Conservation (phyloP, 768 basidiomycete species). For the Russula lepida region DNA sequence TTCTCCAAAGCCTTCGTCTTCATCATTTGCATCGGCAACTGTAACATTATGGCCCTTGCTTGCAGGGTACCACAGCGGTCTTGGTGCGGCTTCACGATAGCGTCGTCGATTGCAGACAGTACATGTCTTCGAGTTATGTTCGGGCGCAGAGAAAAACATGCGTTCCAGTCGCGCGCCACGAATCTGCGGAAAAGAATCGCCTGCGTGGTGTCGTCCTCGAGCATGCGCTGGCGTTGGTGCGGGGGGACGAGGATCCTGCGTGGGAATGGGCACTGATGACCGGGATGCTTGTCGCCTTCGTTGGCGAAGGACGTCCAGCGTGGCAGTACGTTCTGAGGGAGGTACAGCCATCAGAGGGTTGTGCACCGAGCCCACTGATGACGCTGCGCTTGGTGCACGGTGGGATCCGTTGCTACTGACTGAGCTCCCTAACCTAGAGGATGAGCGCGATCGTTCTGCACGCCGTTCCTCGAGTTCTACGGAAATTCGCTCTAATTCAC, state of each 20-base stretch:
- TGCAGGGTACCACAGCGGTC: slow-evolving; percentile 25
- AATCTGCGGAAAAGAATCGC: slow-evolving; percentile 69
- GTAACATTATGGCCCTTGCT: slow-evolving; percentile 17
- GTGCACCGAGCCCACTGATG: slow-evolving; percentile 8
- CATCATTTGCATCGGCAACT: slow-evolving; percentile 10
- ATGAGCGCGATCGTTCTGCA: slow-evolving; percentile 35
- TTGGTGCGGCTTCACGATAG: slow-evolving; percentile 10
- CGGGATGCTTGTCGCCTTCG: not conserved
- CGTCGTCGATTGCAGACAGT: slow-evolving; percentile 52
- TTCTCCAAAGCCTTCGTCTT: slow-evolving; percentile 22
- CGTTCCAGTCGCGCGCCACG: slow-evolving; percentile 69
- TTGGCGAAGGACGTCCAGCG: not conserved
- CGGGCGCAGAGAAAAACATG: slow-evolving; percentile 73
- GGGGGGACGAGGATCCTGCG: slow-evolving; percentile 2
- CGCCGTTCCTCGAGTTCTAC: slow-evolving; percentile 61
- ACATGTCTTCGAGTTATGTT: slow-evolving; percentile 65
- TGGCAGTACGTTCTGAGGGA: not conserved
- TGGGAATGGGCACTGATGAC: not conserved
- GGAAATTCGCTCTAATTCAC: slow-evolving; percentile 55
- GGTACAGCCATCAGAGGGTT: not conserved
- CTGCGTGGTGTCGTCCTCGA: slow-evolving; percentile 23
- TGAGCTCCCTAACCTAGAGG: slow-evolving; percentile 16
- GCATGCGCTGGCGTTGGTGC: slow-evolving; percentile 13
- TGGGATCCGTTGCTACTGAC: slow-evolving; percentile 12
- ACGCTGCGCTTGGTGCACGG: slow-evolving; percentile 17